Evolutionary conservation across 257 asterid species (phyloP), one percentile per base, ranked within the genome.

Genomic region (Nicotiana knightiana): DNA sequence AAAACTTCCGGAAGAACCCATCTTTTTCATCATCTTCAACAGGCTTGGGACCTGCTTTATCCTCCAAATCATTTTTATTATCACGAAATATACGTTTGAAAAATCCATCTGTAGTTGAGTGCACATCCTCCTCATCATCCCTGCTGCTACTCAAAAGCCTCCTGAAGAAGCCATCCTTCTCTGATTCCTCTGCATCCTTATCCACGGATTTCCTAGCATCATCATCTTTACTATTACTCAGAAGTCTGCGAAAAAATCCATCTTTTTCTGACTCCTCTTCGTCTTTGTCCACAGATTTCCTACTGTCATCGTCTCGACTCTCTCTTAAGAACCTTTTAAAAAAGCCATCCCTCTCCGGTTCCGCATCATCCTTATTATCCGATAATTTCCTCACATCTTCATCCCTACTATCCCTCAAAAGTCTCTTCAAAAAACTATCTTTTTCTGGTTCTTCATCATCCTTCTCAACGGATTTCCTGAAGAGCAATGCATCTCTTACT

Each of bases 21-120:
- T 93, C 98, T 83, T 89, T 94, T 59, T 91, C 97, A 82, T 89
- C 94, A 84, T 94, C 97, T 82, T 94, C 97, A 55, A 88, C 85
- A 75, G 90, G 81, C 85, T 88, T 91, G 26, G 93, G 81, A 80
- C 85, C 81, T 58, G 80, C 79, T 80, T 89, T 92, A 46, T 91
- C 97, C 81, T 92, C 98, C 8, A 83, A 85, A 83, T 89, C 95
- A 87, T 83, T 87, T 87, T 90, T 93, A 84, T 88, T 80, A 84
- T 93, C 98, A 64, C 94, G 93, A 85, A 93, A 92, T 82, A 93
- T 63, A 18, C 86, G 83, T 53, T 82, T 84, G 58, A 87, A 87
- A 76, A 87, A 87, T 46, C 90, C 90, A 67, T 87, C 90, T 28
- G 89, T 82, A 87, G 84, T 87, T 53, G 87, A 78, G 7, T 83